Percentiles rank a stretch among this genome's conserved stretches.
Conservation (phyloP, 78 protist species). For the Monocercomonoides exilis region DNA sequence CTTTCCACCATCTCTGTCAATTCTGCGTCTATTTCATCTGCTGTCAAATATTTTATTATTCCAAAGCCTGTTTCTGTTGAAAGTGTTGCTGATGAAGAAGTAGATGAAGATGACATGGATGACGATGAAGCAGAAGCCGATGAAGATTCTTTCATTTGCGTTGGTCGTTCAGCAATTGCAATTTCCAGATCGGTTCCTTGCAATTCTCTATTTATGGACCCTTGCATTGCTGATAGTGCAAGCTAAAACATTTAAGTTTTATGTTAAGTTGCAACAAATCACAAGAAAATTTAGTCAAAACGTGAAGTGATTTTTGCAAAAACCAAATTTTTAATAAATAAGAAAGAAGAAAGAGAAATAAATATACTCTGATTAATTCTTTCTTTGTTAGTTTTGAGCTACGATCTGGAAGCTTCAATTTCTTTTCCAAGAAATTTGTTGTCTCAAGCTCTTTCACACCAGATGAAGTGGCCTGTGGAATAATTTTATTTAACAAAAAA, state of each 20-base stretch:
- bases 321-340: neutral
- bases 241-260: too few species aligned
- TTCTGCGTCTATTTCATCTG: neutral
- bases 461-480: neutral
- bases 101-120: neutral
- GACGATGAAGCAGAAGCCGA: too few species aligned
- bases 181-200: constrained; percentile 7
- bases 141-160: neutral
- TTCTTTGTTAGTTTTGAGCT: neutral
- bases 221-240: neutral
- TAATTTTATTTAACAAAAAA: neutral
- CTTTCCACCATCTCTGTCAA: constrained; percentile 7
- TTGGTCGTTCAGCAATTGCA: neutral
- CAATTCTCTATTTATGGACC: neutral
- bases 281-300: too few species aligned
- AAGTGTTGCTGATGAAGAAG: too few species aligned
- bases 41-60: neutral
- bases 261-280: too few species aligned
- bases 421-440: neutral
- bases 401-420: neutral
- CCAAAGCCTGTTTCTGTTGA: neutral
- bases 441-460: neutral
- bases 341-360: neutral
- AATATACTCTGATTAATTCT: neutral
- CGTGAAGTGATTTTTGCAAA: too few species aligned